Percentiles rank a stretch among this genome's conserved stretches.
These are phyloP conservation scores for Fusarium tupiense DNA, from an alignment of 2,329 filamentous ascomycete genomes.

Conservation along the genomic window DNA sequence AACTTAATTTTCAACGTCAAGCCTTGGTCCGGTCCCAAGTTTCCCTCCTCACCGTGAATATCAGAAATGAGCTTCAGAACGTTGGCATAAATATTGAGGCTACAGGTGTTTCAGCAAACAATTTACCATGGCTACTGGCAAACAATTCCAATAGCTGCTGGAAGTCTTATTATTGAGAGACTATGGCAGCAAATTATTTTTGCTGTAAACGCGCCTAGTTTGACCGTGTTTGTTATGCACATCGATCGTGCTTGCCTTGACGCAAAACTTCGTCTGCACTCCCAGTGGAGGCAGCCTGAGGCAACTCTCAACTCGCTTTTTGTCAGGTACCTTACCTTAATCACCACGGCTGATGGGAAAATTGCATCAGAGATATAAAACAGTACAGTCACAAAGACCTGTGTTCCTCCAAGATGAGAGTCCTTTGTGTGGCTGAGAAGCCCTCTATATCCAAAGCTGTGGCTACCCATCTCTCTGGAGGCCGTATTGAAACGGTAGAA, in stretches of 20 bases:
- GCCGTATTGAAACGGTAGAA: slow-evolving; percentile 74
- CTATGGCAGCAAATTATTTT: slow-evolving; percentile 24
- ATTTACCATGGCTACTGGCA: neutral
- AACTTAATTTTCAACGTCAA: slow-evolving; percentile 25
- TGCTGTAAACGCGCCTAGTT: slow-evolving; percentile 13
- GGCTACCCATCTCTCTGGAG: slow-evolving; percentile 86
- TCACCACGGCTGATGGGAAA: neutral
- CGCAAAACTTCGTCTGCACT: slow-evolving; percentile 4
- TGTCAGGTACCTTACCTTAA: slow-evolving; percentile 1
- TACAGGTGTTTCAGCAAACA: neutral
- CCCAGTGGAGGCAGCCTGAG: slow-evolving; percentile 8
- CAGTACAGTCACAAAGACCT: neutral
- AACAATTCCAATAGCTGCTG: neutral
- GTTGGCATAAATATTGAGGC: neutral
- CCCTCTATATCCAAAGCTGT: slow-evolving; percentile 96
- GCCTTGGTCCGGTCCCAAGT: neutral
- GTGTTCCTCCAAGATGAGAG: slow-evolving; percentile 53
- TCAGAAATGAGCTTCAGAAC: slow-evolving; percentile 1
- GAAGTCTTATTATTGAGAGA: neutral
- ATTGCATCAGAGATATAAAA: neutral
- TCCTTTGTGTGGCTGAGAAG: slow-evolving; percentile 71
- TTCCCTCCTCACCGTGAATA: slow-evolving; percentile 20
- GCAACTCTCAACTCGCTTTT: slow-evolving; percentile 11
- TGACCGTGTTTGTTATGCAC: slow-evolving; percentile 8
- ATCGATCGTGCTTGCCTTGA: slow-evolving; percentile 27